Evolutionary conservation across 2,329 filamentous ascomycete genomes (phyloP).

Genomic region (Sphaceloma murrayae): DNA sequence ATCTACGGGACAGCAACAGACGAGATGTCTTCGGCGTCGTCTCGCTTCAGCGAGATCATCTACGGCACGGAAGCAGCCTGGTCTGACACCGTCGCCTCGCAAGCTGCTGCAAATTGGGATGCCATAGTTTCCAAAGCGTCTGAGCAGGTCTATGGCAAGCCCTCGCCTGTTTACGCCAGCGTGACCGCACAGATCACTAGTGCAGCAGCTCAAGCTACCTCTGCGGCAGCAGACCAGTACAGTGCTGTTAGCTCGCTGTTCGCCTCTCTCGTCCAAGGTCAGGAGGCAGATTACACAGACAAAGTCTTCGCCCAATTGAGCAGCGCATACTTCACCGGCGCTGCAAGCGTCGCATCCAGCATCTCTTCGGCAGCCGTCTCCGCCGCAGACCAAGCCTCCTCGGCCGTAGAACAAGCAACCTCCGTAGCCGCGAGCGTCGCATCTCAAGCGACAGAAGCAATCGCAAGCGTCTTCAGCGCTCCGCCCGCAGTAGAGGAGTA

Average conservation of each 20-base stretch:
- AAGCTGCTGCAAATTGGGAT: constrained; percentile 55
- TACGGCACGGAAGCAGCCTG: constrained; percentile 41
- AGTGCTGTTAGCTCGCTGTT: constrained; percentile 61
- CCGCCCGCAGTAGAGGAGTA: constrained; percentile 40
- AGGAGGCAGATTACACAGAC: constrained; percentile 72
- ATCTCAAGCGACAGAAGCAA: constrained; percentile 47
- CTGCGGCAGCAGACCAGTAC: constrained; percentile 54
- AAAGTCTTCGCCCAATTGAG: constrained; percentile 65
- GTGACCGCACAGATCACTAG: constrained; percentile 44
- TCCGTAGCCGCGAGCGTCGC: constrained; percentile 51
- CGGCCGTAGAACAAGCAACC: constrained; percentile 41
- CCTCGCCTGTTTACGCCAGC: constrained; percentile 42
- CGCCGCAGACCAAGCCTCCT: constrained; percentile 39
- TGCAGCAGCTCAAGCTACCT: constrained; percentile 54
- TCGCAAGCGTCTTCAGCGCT: constrained; percentile 38
- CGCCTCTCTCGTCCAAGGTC: constrained; percentile 65
- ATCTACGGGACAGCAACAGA: constrained; percentile 39
- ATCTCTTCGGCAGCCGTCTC: constrained; percentile 45
- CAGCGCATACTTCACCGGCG: constrained; percentile 60
- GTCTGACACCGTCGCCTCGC: constrained; percentile 46
- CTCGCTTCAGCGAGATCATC: constrained; percentile 38
- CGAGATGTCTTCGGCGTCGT: constrained; percentile 32
- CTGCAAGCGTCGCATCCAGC: constrained; percentile 43
- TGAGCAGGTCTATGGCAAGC: constrained; percentile 59
- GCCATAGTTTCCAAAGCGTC: constrained; percentile 55